Percentiles rank a stretch among this genome's conserved stretches.
These are phyloP conservation scores for Chalaropsis ovoidea DNA, from an alignment of 2,329 filamentous ascomycete species.

Conservation along the genomic window DNA sequence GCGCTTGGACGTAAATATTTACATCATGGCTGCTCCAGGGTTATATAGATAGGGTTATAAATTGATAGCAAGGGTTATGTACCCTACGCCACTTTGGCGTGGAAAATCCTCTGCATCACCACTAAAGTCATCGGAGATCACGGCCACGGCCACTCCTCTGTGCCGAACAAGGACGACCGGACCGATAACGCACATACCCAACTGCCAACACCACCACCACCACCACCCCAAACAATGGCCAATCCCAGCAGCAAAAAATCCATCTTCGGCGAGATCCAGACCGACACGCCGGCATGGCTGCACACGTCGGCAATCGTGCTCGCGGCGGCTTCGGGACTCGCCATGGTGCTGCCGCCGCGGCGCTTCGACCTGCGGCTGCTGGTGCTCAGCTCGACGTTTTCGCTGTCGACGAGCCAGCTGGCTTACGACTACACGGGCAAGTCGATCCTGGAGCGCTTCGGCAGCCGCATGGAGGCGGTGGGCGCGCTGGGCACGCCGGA, in stretches of 20 bases:
- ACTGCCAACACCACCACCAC: not conserved
- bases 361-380: conserved; percentile 43
- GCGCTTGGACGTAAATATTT: no score
- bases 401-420: conserved; percentile 47
- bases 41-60: not conserved
- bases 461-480: conserved; percentile 37
- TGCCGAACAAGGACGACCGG: not conserved
- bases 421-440: conserved; percentile 47
- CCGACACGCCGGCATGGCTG: conserved; percentile 32
- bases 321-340: conserved; percentile 40
- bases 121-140: not conserved
- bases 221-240: not conserved
- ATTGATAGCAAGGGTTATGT: not conserved
- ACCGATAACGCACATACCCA: not conserved
- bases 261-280: conserved; percentile 18
- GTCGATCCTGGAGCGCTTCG: conserved; percentile 42
- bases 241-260: not conserved
- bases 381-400: conserved; percentile 42
- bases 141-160: not conserved
- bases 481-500: conserved; percentile 33
- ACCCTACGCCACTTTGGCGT: not conserved
- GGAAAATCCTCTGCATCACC: not conserved
- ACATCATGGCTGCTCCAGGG: no score
- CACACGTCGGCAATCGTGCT: conserved; percentile 42
- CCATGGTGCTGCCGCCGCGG: conserved; percentile 44